Evolutionary conservation across 257 asterid species (phyloP).

Genomic region (Lavandula angustifolia): DNA sequence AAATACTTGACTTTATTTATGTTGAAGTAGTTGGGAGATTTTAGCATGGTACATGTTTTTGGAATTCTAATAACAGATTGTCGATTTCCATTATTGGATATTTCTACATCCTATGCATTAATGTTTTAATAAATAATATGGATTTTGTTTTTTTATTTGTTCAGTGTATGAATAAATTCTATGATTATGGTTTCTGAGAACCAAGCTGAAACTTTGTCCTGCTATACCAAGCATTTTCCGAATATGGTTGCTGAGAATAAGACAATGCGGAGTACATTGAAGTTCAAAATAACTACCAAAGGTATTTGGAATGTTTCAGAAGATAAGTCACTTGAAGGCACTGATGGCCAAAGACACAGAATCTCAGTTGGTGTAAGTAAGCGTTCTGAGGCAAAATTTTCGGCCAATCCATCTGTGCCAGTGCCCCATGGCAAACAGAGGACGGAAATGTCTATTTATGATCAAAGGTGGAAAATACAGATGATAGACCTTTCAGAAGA

Average conservation of each 20-base stretch:
- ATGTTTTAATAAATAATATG: not conserved
- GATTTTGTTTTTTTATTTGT: not conserved
- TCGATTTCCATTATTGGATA: not conserved
- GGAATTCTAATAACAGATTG: not conserved
- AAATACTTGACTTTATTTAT: too few species aligned
- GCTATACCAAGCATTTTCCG: slow-evolving; percentile 26
- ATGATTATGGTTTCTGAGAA: slow-evolving; percentile 30
- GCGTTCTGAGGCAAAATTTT: slow-evolving; percentile 29
- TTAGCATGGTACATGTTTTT: too few species aligned
- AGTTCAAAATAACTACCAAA: slow-evolving; percentile 52
- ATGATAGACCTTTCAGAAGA: slow-evolving; percentile 44
- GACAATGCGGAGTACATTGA: slow-evolving; percentile 36
- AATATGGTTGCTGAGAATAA: slow-evolving; percentile 39
- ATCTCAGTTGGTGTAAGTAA: slow-evolving; percentile 12
- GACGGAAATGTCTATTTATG: slow-evolving; percentile 36
- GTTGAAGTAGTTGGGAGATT: too few species aligned
- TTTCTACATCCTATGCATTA: not conserved
- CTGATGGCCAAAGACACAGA: slow-evolving; percentile 21
- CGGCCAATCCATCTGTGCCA: slow-evolving; percentile 30
- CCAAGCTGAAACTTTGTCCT: slow-evolving; percentile 6
- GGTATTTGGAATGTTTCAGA: slow-evolving; percentile 37
- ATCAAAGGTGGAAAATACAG: slow-evolving; percentile 44
- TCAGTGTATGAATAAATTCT: slow-evolving; percentile 15
- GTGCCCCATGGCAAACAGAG: slow-evolving; percentile 53
- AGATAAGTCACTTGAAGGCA: slow-evolving; percentile 31